Evolutionary conservation across 2,329 filamentous ascomycete species (phyloP).

Genomic region (Coleophoma crateriformis): DNA sequence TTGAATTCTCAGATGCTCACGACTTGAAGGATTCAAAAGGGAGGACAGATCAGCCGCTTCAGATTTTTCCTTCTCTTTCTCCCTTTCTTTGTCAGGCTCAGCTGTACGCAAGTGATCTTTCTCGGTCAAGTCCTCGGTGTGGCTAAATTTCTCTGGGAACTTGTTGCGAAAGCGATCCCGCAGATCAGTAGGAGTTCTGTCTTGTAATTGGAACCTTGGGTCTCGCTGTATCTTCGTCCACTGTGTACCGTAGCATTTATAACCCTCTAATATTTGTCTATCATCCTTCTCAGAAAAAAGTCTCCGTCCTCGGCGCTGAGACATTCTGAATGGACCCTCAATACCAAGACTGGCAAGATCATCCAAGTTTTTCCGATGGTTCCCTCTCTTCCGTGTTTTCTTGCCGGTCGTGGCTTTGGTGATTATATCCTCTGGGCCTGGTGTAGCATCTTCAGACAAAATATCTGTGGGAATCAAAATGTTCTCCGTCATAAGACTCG

Average conservation of each 20-base stretch:
- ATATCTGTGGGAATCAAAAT: constrained; percentile 34
- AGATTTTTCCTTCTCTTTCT: not conserved
- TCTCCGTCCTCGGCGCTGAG: constrained; percentile 51
- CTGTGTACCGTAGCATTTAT: constrained; percentile 53
- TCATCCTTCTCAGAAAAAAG: constrained; percentile 61
- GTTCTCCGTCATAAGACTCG: constrained; percentile 47
- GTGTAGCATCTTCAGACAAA: constrained; percentile 6
- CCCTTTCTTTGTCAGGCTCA: not conserved
- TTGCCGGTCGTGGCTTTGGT: constrained; percentile 17
- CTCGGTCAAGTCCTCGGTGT: constrained; percentile 7
- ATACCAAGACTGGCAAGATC: constrained; percentile 55
- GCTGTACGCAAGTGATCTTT: not conserved
- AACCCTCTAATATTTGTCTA: constrained; percentile 53
- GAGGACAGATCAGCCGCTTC: not conserved
- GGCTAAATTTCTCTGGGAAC: constrained; percentile 48
- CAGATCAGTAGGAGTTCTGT: constrained; percentile 56
- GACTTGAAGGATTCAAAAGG: constrained; percentile 9
- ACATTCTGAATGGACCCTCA: constrained; percentile 56
- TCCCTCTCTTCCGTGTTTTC: constrained; percentile 44
- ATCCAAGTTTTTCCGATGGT: constrained; percentile 49
- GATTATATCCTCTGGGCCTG: constrained; percentile 16
- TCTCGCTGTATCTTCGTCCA: constrained; percentile 64
- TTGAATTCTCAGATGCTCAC: constrained; percentile 21
- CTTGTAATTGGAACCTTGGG: constrained; percentile 49
- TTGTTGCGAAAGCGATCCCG: constrained; percentile 60